phyloP scores from a whole-genome alignment of 192 early-diverging fungal genomes.

The Podila epigama region DNA sequence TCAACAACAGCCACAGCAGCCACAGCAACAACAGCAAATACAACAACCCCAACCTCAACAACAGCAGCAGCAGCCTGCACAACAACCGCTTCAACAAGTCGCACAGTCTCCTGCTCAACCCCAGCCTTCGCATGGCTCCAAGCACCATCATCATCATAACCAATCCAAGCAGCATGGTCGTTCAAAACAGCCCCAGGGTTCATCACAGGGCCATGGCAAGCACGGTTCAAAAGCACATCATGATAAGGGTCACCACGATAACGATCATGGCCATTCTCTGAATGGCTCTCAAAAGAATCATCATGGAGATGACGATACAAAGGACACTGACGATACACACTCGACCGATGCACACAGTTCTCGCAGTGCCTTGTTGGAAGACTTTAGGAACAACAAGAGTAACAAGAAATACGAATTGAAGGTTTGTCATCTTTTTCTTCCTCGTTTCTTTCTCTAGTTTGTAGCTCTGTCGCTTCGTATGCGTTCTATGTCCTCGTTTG shows the following conservation, averaged over 20 bases:
- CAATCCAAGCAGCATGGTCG: constrained; percentile 31
- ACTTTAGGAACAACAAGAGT: constrained; percentile 95
- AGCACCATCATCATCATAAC: constrained; percentile 20
- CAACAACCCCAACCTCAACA: constrained; percentile 59
- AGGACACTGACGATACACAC: constrained; percentile 6
- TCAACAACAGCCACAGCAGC: too few species aligned
- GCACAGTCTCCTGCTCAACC: constrained; percentile 24
- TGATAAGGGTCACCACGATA: constrained; percentile 7
- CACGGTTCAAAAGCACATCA: constrained; percentile 17
- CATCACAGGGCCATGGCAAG: constrained; percentile 16
- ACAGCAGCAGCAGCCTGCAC: constrained; percentile 56
- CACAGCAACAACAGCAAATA: too few species aligned
- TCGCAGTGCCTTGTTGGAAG: constrained; percentile 90
- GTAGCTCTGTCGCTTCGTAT: too few species aligned
- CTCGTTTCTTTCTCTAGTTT: constrained; percentile 2
- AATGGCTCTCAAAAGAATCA: constrained; percentile 18
- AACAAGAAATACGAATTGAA: constrained; percentile 95
- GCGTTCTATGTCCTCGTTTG: too few species aligned
- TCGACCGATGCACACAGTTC: constrained; percentile 66
- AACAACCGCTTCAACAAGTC: too few species aligned
- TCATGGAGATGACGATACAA: constrained; percentile 22
- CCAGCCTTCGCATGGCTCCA: constrained; percentile 27
- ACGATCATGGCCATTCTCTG: constrained; percentile 34
- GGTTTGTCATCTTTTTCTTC: constrained; percentile 50
- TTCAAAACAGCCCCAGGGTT: constrained; percentile 32